Base-by-base conservation (phyloP, 192 early-diverging fungal genomes). In the Diversispora epigaea region DNA sequence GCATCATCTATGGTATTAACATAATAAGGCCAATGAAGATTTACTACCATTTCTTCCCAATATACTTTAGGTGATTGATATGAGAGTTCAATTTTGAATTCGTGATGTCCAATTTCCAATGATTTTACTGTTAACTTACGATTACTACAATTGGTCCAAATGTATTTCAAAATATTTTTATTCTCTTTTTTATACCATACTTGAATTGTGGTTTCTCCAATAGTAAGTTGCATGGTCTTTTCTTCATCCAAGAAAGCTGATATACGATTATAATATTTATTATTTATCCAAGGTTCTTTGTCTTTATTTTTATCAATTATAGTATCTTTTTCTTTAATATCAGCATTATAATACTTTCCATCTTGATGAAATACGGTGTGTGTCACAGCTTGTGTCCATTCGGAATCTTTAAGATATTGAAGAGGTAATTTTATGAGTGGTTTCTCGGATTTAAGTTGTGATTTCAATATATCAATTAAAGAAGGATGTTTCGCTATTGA, bases 231-330 rank as follows among this genome's bases (percentile, higher is more conserved):
- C 12, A 7, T 10, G 2, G 19, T 49, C 11, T 39, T 68, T 21
- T 68, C 67, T 4, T 50, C 45, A 52, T 68, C 45, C 6, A 68
- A 47, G 11, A 21, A 68, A 47, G 49, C 67, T 41, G 46, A 47
- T 10, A 52, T 39, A 25, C 44, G 44, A 64, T 1, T 15, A 64
- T 64, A 64, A 7, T 40, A 17, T 25, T 39, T 50, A 25, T 8
- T 14, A 32, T 21, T 44, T 25, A 69, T 14, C 69, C 69, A 71
- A 43, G 69, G 69, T 56, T 71, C 69, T 57, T n/a, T 71, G 40
- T 71, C 69, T 57, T n/a, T 71, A 54, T 43, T 55, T 14, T 45
- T 10, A 56, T 56, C 55, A 21, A 71, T 56, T 19, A 71, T 0
- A n/a, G 12, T 4, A 46, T 43, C n/a, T 8, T 15, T 46, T 21